These are phyloP conservation scores for Mortierella antarctica DNA, from an alignment of 192 early-diverging fungal genomes.

Conservation along the genomic window DNA sequence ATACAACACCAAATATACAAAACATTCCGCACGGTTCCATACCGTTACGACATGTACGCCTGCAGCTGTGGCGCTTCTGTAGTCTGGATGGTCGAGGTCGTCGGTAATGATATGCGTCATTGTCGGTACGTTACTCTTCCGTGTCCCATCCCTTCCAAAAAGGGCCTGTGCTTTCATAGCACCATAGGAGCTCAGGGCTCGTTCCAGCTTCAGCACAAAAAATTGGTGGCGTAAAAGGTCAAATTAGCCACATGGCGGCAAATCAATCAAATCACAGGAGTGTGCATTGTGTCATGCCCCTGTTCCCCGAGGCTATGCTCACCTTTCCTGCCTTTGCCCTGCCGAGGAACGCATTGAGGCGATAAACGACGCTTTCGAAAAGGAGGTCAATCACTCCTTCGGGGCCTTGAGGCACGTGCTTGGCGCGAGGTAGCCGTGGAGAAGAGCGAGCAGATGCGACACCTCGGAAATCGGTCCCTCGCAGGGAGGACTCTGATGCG, in stretches of 20 bases:
- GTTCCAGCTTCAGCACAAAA: constrained; percentile 18
- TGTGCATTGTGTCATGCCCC: neutral
- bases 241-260: neutral
- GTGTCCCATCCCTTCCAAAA: neutral
- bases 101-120: constrained; percentile 45
- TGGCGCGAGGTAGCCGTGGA: neutral
- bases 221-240: constrained; percentile 27
- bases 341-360: constrained; percentile 35
- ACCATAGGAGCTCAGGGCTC: constrained; percentile 8
- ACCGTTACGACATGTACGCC: constrained; percentile 45
- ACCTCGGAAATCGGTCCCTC: neutral
- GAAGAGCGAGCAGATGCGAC: neutral
- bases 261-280: neutral
- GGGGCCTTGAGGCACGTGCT: neutral
- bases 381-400: neutral
- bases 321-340: constrained; percentile 12
- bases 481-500: neutral
- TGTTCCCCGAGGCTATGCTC: neutral
- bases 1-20: neutral
- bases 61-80: constrained; percentile 35
- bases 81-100: constrained; percentile 36
- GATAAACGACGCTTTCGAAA: constrained; percentile 32
- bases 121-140: neutral
- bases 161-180: constrained; percentile 9
- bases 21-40: neutral